A percentile compares a stretch with the other conserved stretches of the same genome.
These are phyloP conservation scores for Aspergillus piperis DNA, from an alignment of 2,329 filamentous ascomycete species.

Conservation along the genomic window DNA sequence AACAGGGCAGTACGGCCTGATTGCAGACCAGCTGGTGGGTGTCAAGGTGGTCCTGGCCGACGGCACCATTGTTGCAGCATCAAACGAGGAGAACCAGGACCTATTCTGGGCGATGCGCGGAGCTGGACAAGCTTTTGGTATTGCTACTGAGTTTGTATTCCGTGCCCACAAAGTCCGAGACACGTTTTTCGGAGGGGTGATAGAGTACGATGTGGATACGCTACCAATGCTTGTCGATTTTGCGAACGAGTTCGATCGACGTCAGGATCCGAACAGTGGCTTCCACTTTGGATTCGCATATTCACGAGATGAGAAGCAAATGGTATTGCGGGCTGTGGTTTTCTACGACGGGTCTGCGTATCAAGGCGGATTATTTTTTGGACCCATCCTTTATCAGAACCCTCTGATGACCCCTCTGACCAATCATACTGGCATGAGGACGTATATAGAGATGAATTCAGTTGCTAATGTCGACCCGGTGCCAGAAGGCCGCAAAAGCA, in stretches of 20 bases:
- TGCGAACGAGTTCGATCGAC: slow-evolving; percentile 11
- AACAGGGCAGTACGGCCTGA: background rate
- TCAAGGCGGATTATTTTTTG: slow-evolving; percentile 7
- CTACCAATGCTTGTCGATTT: slow-evolving; percentile 11
- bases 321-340: background rate
- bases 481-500: slow-evolving; percentile 12
- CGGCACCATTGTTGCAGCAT: slow-evolving; percentile 38
- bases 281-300: slow-evolving; percentile 13
- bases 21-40: background rate
- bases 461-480: slow-evolving; percentile 10
- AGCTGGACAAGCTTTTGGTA: slow-evolving; percentile 46
- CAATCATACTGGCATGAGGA: slow-evolving; percentile 4
- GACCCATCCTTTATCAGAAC: background rate
- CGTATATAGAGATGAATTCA: slow-evolving; percentile 9
- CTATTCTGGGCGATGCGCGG: slow-evolving; percentile 51
- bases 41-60: slow-evolving; percentile 18
- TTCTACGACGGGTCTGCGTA: slow-evolving; percentile 8
- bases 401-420: background rate
- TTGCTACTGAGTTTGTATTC: slow-evolving; percentile 45
- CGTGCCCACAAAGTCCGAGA: slow-evolving; percentile 7
- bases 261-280: slow-evolving; percentile 13
- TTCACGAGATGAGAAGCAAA: background rate
- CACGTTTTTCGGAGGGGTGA: slow-evolving; percentile 4
- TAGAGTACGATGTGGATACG: slow-evolving; percentile 6
- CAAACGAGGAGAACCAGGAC: slow-evolving; percentile 46